Base-by-base conservation (phyloP, 2,329 filamentous ascomycete species). In the Phoma herbarum region DNA sequence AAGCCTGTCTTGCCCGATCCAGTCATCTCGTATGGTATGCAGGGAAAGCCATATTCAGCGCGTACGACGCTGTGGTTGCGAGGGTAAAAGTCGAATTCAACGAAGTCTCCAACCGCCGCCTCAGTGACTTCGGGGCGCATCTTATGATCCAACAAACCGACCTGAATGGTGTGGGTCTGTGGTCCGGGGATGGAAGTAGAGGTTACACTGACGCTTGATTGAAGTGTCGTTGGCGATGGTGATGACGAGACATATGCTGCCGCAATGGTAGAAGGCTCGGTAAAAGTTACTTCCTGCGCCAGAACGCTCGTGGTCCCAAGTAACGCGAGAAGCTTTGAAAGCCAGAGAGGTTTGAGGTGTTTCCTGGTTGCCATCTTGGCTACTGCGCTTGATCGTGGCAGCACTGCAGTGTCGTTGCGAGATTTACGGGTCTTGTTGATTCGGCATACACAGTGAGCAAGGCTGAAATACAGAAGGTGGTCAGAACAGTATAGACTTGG, bases 41-140 rank as follows among this genome's bases (percentile, higher is more conserved):
- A 81, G 11, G 79, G 79, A 45, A 71, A 77, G 16, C 63, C 59
- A 56, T 76, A 80, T 28, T 76, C 76, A 1, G 79, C 74, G 42
- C 77, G 71, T 14, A 80, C 75, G 10, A 81, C 77, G 6, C 74
- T 78, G 64, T 81, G 79, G 53, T 81, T 81, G 20, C 66, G 57
- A 1, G 78, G 75, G 51, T 72, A 79, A 69, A 81, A 81, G 43
- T 70, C 52, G 58, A 81, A 82, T 39, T 76, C 72, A 39, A 82
- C 62, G 12, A 66, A 65, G 66, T 80, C 79, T 20, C 78, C 79
- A 16, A 76, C 64, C 2, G 65, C 65, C 1, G 78, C 79, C 12
- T 66, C 52, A 11, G 77, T 76, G 20, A 67, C 68, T 49, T 80
- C 75, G 2, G 79, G 79, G 22, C 60, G 68, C 63, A 78, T 80